Evolutionary conservation across 176 grass and related monocot species (phyloP).

Genomic region (Hsuehochloa calcarea): DNA sequence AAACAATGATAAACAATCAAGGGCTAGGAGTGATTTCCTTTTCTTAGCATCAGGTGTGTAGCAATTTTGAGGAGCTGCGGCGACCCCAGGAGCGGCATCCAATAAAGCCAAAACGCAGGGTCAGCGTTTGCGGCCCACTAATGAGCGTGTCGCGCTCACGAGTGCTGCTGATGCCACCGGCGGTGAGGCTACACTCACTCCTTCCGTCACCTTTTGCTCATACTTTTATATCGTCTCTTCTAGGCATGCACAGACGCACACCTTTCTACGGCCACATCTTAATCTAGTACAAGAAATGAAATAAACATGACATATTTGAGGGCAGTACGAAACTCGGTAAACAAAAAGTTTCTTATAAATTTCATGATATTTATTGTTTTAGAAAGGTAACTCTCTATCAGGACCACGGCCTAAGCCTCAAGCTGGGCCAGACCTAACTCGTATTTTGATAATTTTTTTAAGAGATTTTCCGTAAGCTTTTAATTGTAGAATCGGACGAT

Average conservation of each 20-base stretch:
- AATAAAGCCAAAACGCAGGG: slow-evolving; percentile 24
- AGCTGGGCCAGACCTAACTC: too few species aligned
- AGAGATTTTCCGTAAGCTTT: too few species aligned
- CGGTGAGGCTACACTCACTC: slow-evolving; percentile 26
- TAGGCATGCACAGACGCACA: not conserved
- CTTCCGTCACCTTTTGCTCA: not conserved
- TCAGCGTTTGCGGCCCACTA: slow-evolving; percentile 4
- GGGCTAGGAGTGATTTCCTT: not conserved
- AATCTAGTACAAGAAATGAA: not conserved
- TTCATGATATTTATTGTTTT: not conserved
- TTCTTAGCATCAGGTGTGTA: not conserved
- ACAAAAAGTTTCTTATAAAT: too few species aligned
- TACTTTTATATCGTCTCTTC: not conserved
- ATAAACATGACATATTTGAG: not conserved
- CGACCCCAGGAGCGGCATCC: slow-evolving; percentile 1
- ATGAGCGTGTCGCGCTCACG: slow-evolving; percentile 24
- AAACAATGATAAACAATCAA: not conserved
- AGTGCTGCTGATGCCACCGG: not conserved
- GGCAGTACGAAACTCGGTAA: too few species aligned
- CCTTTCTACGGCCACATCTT: not conserved
- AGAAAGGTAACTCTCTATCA: too few species aligned
- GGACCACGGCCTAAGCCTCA: too few species aligned
- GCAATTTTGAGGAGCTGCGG: not conserved
- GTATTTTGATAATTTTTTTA: too few species aligned
- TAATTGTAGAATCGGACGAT: too few species aligned